Base-by-base conservation (phyloP, 2,329 filamentous ascomycete genomes). In the Exophiala xenobiotica region DNA sequence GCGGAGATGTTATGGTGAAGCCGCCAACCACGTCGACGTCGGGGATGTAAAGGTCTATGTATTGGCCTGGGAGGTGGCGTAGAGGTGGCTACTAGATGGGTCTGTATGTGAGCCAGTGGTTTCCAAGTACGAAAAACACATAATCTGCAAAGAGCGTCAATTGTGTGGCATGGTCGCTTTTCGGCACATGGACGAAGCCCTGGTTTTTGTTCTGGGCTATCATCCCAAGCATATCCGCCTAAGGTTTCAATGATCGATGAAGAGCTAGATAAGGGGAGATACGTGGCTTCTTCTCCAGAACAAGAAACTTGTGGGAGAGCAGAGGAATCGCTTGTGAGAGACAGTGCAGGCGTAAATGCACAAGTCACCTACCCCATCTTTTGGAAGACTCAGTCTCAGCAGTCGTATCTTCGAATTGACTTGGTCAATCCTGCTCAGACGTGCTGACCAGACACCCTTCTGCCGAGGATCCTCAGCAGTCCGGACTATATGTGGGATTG, bases 1-100 rank as follows among this genome's bases (percentile, higher is more conserved):
- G 89, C 0, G 86, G 73, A 1, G 88, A 93, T 5, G 89, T 92
- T 58, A 95, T 87, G 35, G 90, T 95, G 74, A 95, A 96, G 51
- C 90, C 90, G 26, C 90, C 90, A 3, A 88, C 84, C 65, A 86
- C 83, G 37, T 78, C 63, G 38, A 88, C 71, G 29, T 74, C 75
- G 1, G 90, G 89, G 46, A 90, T 79, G 66, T 87, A 85, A 5
- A 90, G 84, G 67, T 96, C 90, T 49, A 96, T 78, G 88, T 90
- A 96, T 75, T 95, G 90, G 47, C 90, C 90, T 4, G 90, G 82
- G 4, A 83, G 76, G 70, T 93, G 95, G 78, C 87, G 68, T 37
- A 70, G 65, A 53, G 63, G 55, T 50, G 66, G 64, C 47, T 61
- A 57, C 14, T 51, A 54, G 59, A 60, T 56, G 2, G 37, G 8